Evolutionary conservation across 495 filamentous ascomycete genomes (phyloP), one percentile per base, ranked within the genome.

Genomic region (Neurospora sp.): DNA sequence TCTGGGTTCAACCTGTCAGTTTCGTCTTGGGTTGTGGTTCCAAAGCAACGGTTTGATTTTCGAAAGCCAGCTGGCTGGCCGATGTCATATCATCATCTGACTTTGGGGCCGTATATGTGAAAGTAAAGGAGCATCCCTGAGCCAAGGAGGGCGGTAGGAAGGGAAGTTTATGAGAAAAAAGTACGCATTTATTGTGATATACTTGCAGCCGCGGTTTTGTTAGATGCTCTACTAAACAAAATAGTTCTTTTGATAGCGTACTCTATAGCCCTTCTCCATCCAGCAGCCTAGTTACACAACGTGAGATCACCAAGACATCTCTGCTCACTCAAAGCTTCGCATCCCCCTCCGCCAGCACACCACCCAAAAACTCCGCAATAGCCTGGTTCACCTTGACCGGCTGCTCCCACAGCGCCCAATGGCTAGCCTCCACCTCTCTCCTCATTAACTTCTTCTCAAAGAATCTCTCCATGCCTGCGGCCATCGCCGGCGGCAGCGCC

Each of bases 341-440:
- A 38, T 69, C 53, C 40, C 71, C 72, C 4, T 38, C 70, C 53
- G 75, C 61, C 61, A 81, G 61, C 4, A 77, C 70, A 10, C 47
- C 70, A 18, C 22, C 74, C 73, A 85, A 59, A 41, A 85, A 86
- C 35, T 84, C 78, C 3, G 72, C 75, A 35, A 86, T 81, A 27
- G 78, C 61, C 75, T 72, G 71, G 39, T 86, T 86, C 6, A 81
- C 79, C 76, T 90, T 86, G n/a, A 80, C 84, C 0, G 91, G 87
- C 75, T 83, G 84, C 82, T 94, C 87, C 83, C 86, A 86, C 73
- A 92, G 74, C 35, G 87, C 88, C 93, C 93, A 96, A 79, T 96
- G 93, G 31, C 81, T 81, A 16, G 90, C 83, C 72, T 89, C 80
- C 4, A 93, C 85, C 77, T 89, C 85, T 70, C 82, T 82, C 73